Percentiles rank a stretch among this genome's conserved stretches.
These are phyloP conservation scores for Nicotiana otophora DNA, from an alignment of 257 asterid genomes.

Conservation along the genomic window DNA sequence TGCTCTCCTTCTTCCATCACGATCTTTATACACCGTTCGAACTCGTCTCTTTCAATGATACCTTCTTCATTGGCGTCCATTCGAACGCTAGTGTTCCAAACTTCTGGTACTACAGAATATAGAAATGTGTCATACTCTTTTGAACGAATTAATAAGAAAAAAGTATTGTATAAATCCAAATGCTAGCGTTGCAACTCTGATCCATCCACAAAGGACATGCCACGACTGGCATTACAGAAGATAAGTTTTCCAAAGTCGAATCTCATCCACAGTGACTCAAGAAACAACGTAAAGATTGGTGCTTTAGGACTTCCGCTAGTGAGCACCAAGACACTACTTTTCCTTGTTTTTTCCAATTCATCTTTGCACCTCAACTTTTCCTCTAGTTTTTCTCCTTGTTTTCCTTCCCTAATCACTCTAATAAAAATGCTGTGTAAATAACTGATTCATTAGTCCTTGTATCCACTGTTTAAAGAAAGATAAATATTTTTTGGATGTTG, in stretches of 20 bases:
- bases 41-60: constrained; percentile 20
- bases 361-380: constrained; percentile 3
- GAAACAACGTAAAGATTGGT: background rate
- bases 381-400: background rate
- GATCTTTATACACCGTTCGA: constrained; percentile 27
- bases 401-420: background rate
- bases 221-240: too few relatives aligned
- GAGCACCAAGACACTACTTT: background rate
- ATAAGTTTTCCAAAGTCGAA: background rate
- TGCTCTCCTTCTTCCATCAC: constrained; percentile 26
- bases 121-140: too few relatives aligned
- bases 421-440: too few relatives aligned
- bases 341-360: background rate
- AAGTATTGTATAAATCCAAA: too few relatives aligned
- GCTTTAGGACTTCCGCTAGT: background rate
- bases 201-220: constrained; percentile 47
- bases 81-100: constrained; percentile 33
- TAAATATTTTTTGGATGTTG: too few relatives aligned
- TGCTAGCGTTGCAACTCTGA: constrained; percentile 31
- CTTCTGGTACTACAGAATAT: too few relatives aligned
- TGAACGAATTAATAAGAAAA: too few relatives aligned
- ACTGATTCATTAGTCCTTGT: too few relatives aligned
- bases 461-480: too few relatives aligned
- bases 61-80: constrained; percentile 12
- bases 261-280: background rate